Conservation (phyloP, 495 filamentous ascomycete species). For the Mycothermus thermophilus region DNA sequence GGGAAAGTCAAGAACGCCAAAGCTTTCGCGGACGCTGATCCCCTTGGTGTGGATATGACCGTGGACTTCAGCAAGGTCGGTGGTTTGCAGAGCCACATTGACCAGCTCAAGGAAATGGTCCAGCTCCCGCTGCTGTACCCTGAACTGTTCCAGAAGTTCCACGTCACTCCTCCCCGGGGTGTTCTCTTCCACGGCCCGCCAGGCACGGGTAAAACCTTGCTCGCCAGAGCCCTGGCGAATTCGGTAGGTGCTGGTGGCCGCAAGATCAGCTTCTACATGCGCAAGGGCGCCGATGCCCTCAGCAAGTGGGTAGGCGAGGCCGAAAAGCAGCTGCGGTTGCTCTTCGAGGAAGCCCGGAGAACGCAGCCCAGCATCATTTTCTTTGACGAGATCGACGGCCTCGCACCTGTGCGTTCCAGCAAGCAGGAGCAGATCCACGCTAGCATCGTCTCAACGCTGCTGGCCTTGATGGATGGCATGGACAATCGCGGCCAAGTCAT, state of each 20-base stretch:
- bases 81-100: slow-evolving; percentile 79
- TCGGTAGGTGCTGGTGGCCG: slow-evolving; percentile 61
- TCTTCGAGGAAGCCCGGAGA: slow-evolving; percentile 91
- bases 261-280: slow-evolving; percentile 98
- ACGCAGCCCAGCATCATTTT: slow-evolving; percentile 98
- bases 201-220: slow-evolving; percentile 90
- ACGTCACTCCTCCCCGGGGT: slow-evolving; percentile 84
- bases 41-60: slow-evolving; percentile 76
- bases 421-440: slow-evolving; percentile 98
- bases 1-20: slow-evolving; percentile 75
- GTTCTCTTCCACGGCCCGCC: slow-evolving; percentile 95
- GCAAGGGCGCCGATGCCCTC: slow-evolving; percentile 90
- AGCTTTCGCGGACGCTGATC: slow-evolving; percentile 78
- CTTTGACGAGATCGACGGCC: slow-evolving; percentile 96
- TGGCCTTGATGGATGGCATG: slow-evolving; percentile 99
- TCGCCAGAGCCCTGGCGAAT: slow-evolving; percentile 81
- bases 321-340: slow-evolving; percentile 76
- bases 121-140: slow-evolving; percentile 85
- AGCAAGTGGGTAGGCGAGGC: slow-evolving; percentile 99
- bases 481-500: slow-evolving; percentile 95
- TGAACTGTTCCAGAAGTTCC: slow-evolving; percentile 82
- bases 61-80: slow-evolving; percentile 90
- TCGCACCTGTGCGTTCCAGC: slow-evolving; percentile 88
- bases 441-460: slow-evolving; percentile 87
- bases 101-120: slow-evolving; percentile 97